Conservation (phyloP, 768 basidiomycete genomes). For the Macrolepiota dolichaula region DNA sequence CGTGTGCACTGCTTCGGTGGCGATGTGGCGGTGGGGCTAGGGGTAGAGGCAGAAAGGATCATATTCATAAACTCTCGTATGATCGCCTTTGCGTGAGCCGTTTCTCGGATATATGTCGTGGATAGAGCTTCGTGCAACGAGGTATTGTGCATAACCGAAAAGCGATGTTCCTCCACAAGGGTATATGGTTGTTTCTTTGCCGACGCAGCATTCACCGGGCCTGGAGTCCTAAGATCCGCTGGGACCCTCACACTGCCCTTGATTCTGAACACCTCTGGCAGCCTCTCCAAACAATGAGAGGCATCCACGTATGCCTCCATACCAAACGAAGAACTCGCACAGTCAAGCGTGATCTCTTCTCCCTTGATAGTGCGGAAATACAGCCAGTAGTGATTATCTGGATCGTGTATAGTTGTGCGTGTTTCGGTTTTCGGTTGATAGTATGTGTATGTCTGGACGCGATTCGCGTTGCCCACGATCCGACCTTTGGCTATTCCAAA, state of each 20-base stretch:
- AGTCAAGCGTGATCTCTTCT: constrained; percentile 38
- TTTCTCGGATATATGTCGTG: background rate
- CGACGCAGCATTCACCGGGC: background rate
- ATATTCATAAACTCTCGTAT: background rate
- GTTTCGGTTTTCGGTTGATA: constrained; percentile 29
- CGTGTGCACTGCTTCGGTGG: background rate
- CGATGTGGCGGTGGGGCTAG: no score
- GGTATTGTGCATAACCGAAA: constrained; percentile 27
- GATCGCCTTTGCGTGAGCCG: background rate
- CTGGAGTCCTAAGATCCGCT: background rate
- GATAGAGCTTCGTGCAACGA: constrained; percentile 15
- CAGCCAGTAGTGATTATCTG: constrained; percentile 46
- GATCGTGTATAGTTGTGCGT: constrained; percentile 35
- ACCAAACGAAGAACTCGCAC: constrained; percentile 3
- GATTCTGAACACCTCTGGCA: background rate
- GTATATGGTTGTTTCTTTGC: background rate
- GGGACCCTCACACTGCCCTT: background rate
- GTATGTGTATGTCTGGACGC: constrained; percentile 34
- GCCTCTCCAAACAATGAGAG: background rate
- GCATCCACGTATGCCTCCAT: background rate
- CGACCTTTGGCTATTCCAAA: constrained; percentile 40
- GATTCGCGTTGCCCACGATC: constrained; percentile 26
- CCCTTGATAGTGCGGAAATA: constrained; percentile 42
- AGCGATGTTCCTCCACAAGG: constrained; percentile 2
- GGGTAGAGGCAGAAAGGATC: background rate